Percentiles rank a stretch among this genome's conserved stretches.
phyloP scores from a whole-genome alignment of 2,329 filamentous ascomycete genomes.

The Acephala macrosclerotiorum region DNA sequence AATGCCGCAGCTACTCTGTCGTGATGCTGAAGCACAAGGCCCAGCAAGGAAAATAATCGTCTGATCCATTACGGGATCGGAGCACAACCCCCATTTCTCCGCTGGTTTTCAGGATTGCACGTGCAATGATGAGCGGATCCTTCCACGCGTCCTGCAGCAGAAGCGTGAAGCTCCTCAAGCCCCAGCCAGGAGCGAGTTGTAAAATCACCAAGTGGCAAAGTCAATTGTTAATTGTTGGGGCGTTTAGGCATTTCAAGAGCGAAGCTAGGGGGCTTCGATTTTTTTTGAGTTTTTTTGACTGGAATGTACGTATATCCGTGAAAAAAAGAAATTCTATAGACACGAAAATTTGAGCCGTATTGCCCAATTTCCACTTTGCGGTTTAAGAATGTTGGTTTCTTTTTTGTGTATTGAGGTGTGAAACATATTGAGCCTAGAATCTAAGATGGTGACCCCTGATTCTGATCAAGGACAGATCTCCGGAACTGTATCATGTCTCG shows the following conservation, averaged over 20 bases:
- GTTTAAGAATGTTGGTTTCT: no score
- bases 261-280: no score
- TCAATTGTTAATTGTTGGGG: background rate
- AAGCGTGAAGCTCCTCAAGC: background rate
- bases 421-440: no score
- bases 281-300: background rate
- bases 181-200: background rate
- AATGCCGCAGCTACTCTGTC: conserved; percentile 51
- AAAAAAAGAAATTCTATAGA: background rate
- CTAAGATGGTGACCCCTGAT: no score
- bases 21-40: conserved; percentile 55
- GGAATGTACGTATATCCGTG: background rate
- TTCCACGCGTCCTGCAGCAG: conserved; percentile 13
- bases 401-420: no score
- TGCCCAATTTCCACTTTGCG: no score
- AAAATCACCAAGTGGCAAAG: background rate
- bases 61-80: background rate
- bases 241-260: conserved; percentile 1
- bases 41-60: conserved; percentile 30
- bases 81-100: conserved; percentile 1
- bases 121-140: conserved; percentile 7
- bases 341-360: background rate
- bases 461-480: no score
- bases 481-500: no score
- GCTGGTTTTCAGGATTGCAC: background rate